Percentiles rank a stretch among this genome's conserved stretches.
Conservation (phyloP, 306 rosid genomes). For the Astragalus glycyphyllos region DNA sequence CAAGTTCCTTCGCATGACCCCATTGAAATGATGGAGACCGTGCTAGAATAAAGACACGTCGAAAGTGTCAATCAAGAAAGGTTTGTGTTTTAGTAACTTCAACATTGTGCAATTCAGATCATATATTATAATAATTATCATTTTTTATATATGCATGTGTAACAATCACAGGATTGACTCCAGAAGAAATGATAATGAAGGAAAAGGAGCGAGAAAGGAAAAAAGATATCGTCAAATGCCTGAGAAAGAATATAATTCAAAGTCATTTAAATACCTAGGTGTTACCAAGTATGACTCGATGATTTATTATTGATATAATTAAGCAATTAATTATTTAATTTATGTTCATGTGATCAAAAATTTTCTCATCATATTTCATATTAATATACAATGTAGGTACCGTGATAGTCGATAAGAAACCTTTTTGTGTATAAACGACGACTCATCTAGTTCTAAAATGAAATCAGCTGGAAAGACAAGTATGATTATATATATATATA, state of each 20-base stretch:
- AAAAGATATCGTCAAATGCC: background rate
- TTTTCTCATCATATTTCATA: no score
- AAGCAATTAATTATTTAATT: no score
- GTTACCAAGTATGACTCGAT: slow-evolving; percentile 44
- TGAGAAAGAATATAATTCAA: background rate
- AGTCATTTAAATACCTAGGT: slow-evolving; percentile 45
- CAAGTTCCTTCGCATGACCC: no score
- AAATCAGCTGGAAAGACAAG: background rate
- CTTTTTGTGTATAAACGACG: background rate
- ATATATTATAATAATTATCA: no score
- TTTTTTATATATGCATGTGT: no score
- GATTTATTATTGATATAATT: no score
- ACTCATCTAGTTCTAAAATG: background rate
- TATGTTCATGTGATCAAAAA: no score
- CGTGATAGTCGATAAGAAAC: background rate
- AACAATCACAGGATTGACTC: background rate
- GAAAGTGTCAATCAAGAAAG: no score
- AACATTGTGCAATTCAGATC: no score
- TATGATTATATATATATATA: no score
- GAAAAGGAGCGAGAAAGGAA: background rate
- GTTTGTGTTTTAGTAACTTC: background rate
- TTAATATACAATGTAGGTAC: background rate
- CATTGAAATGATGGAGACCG: no score
- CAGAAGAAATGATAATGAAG: background rate
- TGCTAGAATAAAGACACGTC: no score